phyloP scores from a whole-genome alignment of 2,329 filamentous ascomycete genomes.

The Fusarium neocosmosporiellum region DNA sequence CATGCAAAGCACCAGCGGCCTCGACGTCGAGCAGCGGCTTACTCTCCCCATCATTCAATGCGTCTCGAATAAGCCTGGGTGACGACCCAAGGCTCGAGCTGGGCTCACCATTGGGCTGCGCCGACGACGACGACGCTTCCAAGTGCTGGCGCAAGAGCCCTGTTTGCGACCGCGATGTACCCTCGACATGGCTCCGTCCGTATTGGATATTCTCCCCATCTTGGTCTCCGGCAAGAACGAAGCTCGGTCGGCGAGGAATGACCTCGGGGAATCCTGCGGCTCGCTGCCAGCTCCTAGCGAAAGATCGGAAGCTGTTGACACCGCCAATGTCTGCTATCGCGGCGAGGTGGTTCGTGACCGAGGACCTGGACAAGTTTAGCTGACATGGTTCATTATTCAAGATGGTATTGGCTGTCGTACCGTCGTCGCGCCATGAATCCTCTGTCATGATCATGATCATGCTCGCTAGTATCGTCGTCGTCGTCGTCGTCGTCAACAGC shows the following conservation, averaged over 20 bases:
- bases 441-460: conserved; percentile 40
- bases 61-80: conserved; percentile 11
- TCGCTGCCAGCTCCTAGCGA: conserved; percentile 91
- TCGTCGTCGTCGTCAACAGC: conserved; percentile 59
- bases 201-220: conserved; percentile 53
- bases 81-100: conserved; percentile 36
- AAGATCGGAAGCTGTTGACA: conserved; percentile 93
- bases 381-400: background rate
- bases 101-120: conserved; percentile 35
- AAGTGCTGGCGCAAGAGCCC: conserved; percentile 66
- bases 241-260: conserved; percentile 80
- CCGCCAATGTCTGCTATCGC: conserved; percentile 80
- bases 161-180: conserved; percentile 46
- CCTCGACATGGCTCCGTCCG: conserved; percentile 55
- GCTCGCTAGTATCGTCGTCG: conserved; percentile 49
- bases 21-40: conserved; percentile 60
- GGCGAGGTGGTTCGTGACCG: conserved; percentile 66
- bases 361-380: conserved; percentile 58
- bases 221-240: conserved; percentile 71
- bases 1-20: conserved; percentile 47
- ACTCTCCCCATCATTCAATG: conserved; percentile 59
- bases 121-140: conserved; percentile 52
- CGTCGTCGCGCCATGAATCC: conserved; percentile 47
- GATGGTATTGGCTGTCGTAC: conserved; percentile 19
- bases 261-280: conserved; percentile 91